Base-by-base conservation (phyloP, 139 green algal genomes). In the Chlorella sp. region DNA sequence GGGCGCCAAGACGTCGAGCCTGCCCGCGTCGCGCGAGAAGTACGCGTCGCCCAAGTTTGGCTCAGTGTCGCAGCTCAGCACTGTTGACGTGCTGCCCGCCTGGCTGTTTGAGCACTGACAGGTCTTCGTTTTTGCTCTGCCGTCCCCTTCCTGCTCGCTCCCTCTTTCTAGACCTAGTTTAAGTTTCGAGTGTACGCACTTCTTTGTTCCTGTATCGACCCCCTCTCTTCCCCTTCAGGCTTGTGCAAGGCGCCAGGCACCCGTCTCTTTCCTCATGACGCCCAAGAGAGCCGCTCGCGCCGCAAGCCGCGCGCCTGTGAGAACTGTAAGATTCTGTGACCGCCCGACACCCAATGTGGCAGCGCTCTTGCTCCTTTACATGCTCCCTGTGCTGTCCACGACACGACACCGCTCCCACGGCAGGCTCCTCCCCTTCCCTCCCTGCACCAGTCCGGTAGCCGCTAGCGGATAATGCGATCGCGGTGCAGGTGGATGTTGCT, bases 401-500 rank as follows among this genome's bases (percentile, higher is more conserved):
- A n/a, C n/a, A n/a, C n/a, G n/a, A n/a, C n/a, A n/a, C n/a, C n/a
- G 46, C 46, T 1, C 15, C 46, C 46, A 15, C 46, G 50, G 6
- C 6, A 40, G 14, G 59, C 50, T 23, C 21, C 53, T 76, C 36
- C 42, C 51, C 35, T 51, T 56, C 29, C n/a, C 36, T 66, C 33
- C 50, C 69, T 51, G 21, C 53, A n/a, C n/a, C n/a, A n/a, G n/a
- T n/a, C n/a, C n/a, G n/a, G n/a, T n/a, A n/a, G n/a, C n/a, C n/a
- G n/a, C n/a, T n/a, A n/a, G n/a, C n/a, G n/a, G 40, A 85, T 87
- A 45, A 91, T 90, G 31, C 69, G 81, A 62, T 86, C 69, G 17
- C 55, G 61, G 79, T 83, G 90, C 48, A 87, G 77, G 40, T 95
- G 87, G n/a, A 97, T 91, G 82, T 97, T 97, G 80, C 71, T 66